Evolutionary conservation across 2,329 filamentous ascomycete genomes (phyloP), one percentile per base, ranked within the genome.

Genomic region (Colletotrichum sp.): DNA sequence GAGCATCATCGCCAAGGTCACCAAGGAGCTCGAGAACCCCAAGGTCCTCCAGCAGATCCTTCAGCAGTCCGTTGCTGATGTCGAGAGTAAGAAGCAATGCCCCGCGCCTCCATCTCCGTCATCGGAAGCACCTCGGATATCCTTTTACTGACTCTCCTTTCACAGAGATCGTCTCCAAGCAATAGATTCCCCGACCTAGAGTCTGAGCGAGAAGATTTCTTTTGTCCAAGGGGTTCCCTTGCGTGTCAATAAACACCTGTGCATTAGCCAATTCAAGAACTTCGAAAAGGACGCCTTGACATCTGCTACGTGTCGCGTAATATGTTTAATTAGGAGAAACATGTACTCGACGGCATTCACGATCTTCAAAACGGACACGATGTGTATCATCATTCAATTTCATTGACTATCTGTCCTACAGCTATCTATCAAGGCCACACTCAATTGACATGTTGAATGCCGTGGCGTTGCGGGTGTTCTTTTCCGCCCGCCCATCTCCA

Each of bases 11-110:
- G 93, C 94, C 90, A 99, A 98, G 93, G 97, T 99, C 85, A 94
- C 95, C 88, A 99, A 99, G 93, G 96, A 99, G 92, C 93, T 99
- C 75, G 95, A 98, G 92, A 98, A 95, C 92, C 97, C 98, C 86
- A 99, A 96, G 93, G 92, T 94, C 80, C 93, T 99, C 82, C 95
- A 98, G 91, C 96, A 98, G 90, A 98, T 99, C 84, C 93, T 99
- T 82, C 94, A 97, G 90, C 97, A 99, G 92, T 98, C 96, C 87
- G 92, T 99, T 84, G 89, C 94, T 79, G 97, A 99, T 87, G 93
- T 99, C 85, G 97, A 99, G 93, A 96, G 96, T 98, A 90, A 81
- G 87, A 26, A 15, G 26, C 26, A 52, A 52, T 52, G 44, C 59
- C 24, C 48, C 55, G n/a, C 18, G 7, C 15, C 26, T 18, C 8